These are phyloP conservation scores for Metschnikowia kunwiensis DNA, from an alignment of 805 yeast genomes.

Conservation along the genomic window DNA sequence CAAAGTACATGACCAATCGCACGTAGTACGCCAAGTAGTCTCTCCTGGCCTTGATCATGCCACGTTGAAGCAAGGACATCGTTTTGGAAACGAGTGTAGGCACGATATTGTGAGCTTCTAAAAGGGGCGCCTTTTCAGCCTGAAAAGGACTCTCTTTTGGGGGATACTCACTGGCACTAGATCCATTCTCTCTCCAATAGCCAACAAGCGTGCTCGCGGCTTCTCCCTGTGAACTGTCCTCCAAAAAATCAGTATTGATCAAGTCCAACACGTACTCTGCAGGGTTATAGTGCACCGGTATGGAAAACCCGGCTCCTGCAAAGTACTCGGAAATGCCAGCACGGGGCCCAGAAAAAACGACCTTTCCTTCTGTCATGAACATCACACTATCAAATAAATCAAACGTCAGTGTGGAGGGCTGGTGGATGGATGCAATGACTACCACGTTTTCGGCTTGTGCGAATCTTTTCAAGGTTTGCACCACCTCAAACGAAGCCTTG, in stretches of 20 bases:
- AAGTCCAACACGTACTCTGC: constrained; percentile 30
- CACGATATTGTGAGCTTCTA: not conserved
- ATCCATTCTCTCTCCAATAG: not conserved
- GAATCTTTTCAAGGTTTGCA: constrained; percentile 53
- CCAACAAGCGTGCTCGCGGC: constrained; percentile 6
- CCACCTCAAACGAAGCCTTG: constrained; percentile 62
- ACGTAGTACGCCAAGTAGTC: constrained; percentile 38
- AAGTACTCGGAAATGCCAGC: constrained; percentile 50
- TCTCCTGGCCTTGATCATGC: constrained; percentile 30
- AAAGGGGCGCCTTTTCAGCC: not conserved
- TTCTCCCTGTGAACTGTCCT: not conserved
- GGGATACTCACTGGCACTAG: not conserved
- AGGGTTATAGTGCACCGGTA: constrained; percentile 23
- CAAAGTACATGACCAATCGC: constrained; percentile 36
- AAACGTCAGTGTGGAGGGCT: constrained; percentile 77
- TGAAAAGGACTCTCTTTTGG: not conserved
- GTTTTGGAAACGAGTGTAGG: constrained; percentile 10
- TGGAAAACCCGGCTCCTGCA: constrained; percentile 18
- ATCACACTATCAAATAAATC: constrained; percentile 64
- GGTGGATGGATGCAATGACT: constrained; percentile 73
- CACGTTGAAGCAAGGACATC: constrained; percentile 23
- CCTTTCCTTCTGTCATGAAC: constrained; percentile 59
- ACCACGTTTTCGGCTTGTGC: constrained; percentile 55
- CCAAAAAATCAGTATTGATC: constrained; percentile 26
- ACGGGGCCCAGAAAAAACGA: constrained; percentile 45